phyloP scores from a whole-genome alignment of 345 rosid genomes.

The Clarkia xantiana region DNA sequence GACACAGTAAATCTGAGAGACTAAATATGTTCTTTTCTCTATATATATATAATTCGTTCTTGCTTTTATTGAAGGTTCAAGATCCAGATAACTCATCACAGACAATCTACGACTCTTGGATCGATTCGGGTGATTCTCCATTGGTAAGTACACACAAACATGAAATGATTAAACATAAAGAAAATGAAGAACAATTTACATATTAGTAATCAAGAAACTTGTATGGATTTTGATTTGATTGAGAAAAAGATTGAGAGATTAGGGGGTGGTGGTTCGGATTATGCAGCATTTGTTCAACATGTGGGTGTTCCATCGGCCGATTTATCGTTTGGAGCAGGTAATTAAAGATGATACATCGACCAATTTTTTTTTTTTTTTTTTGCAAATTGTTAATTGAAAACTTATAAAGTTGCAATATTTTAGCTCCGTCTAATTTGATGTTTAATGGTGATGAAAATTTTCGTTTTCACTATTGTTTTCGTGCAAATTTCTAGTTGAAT shows the following conservation, averaged over 20 bases:
- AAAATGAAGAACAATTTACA: too few relatives aligned
- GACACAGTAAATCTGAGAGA: not conserved
- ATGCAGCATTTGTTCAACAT: constrained; percentile 71
- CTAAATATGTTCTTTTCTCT: not conserved
- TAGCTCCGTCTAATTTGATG: too few relatives aligned
- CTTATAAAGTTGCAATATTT: too few relatives aligned
- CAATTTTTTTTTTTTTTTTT: too few relatives aligned
- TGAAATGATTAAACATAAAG: not conserved
- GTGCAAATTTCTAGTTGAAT: too few relatives aligned
- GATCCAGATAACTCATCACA: constrained; percentile 67
- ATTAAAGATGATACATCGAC: too few relatives aligned
- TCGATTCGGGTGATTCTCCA: constrained; percentile 25
- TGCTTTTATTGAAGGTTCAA: constrained; percentile 32
- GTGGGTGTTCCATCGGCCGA: constrained; percentile 58
- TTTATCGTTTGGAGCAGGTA: constrained; percentile 49
- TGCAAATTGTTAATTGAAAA: too few relatives aligned
- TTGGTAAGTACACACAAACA: constrained; percentile 22
- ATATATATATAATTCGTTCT: too few relatives aligned
- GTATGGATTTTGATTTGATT: constrained; percentile 2
- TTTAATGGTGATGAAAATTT: too few relatives aligned
- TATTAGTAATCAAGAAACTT: not conserved
- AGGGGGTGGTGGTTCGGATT: constrained; percentile 64
- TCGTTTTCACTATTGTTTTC: too few relatives aligned
- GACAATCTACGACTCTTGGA: constrained; percentile 57
- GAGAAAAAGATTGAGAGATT: constrained; percentile 42